Percentiles rank a stretch among this genome's conserved stretches.
Evolutionary conservation across 257 asterid genomes (phyloP).

Genomic region (Osmanthus fragrans): DNA sequence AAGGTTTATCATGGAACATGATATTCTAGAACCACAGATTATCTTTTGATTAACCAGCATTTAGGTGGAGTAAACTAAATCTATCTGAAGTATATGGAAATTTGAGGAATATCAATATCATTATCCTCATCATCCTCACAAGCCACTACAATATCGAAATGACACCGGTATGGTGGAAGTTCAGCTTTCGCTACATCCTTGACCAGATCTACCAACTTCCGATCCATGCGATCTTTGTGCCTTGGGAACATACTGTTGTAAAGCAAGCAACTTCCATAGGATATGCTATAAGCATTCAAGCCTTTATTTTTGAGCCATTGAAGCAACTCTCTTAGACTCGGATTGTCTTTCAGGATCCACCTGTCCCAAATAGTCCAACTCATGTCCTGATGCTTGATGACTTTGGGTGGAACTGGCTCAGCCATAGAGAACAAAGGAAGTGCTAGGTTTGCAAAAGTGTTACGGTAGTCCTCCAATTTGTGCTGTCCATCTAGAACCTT

Average conservation of each 20-base stretch:
- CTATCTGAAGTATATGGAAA: conserved; percentile 39
- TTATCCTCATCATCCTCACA: conserved; percentile 46
- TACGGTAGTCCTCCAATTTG: conserved; percentile 50
- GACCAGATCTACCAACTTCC: conserved; percentile 37
- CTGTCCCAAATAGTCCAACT: conserved; percentile 55
- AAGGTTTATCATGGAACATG: neutral
- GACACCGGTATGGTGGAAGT: conserved; percentile 35
- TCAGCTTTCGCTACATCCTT: conserved; percentile 40
- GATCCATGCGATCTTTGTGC: conserved; percentile 46
- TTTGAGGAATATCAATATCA: conserved; percentile 40
- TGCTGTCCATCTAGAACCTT: conserved; percentile 42
- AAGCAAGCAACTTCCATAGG: conserved; percentile 42
- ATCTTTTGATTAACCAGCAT: neutral
- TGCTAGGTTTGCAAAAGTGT: conserved; percentile 54
- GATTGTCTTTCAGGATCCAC: conserved; percentile 40
- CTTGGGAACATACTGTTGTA: conserved; percentile 42
- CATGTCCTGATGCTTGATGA: conserved; percentile 42
- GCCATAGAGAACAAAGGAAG: conserved; percentile 53
- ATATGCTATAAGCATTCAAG: conserved; percentile 41
- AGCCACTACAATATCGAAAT: conserved; percentile 43
- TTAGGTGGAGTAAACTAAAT: neutral
- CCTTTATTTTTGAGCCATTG: conserved; percentile 39
- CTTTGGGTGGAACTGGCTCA: conserved; percentile 54
- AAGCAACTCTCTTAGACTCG: conserved; percentile 37
- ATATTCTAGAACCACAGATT: neutral